Evolutionary conservation across 768 basidiomycete species (phyloP), one percentile per base, ranked within the genome.

Genomic region (Neoboletus subvelutipes): DNA sequence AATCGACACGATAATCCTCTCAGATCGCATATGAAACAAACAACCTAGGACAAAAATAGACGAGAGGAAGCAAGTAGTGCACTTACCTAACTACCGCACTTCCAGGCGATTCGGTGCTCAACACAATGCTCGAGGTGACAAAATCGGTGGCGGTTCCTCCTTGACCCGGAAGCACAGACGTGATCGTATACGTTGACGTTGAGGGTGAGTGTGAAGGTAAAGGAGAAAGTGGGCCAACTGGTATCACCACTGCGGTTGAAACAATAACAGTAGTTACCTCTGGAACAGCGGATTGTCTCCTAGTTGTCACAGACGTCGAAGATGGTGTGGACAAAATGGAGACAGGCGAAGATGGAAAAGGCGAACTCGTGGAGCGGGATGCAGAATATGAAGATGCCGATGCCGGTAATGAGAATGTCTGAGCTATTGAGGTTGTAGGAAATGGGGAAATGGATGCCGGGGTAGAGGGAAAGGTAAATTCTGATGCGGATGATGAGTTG

Each of bases 61-160:
- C 4, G 39, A 29, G 17, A 40, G 29, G 39, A 55, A 49, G 42
- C n/a, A 29, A 50, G n/a, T 5, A 34, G 9, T 11, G 7, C 22
- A 46, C 71, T 50, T 47, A 71, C 71, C 64, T 43, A 33, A 45
- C 47, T 12, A 60, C 18, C 0, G 40, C 15, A 2, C 24, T 52
- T 40, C 42, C 54, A 18, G 63, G 53, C 29, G 36, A 10, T 37
- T 63, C 43, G 0, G 70, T 71, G 33, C 70, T 73, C 42, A 73
- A 58, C 20, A 56, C 64, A 9, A 46, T 34, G 24, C 58, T 68
- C 11, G 68, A 58, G 15, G 67, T 60, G 37, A 68, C 47, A 34
- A 63, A 59, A 8, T 56, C 47, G 8, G 70, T 65, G 15, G 49
- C 46, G 5, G 64, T 61, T 20, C 41, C 63, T 3, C 41, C 59